Base-by-base conservation (phyloP, 2,329 filamentous ascomycete genomes). In the Botrytis elliptica region DNA sequence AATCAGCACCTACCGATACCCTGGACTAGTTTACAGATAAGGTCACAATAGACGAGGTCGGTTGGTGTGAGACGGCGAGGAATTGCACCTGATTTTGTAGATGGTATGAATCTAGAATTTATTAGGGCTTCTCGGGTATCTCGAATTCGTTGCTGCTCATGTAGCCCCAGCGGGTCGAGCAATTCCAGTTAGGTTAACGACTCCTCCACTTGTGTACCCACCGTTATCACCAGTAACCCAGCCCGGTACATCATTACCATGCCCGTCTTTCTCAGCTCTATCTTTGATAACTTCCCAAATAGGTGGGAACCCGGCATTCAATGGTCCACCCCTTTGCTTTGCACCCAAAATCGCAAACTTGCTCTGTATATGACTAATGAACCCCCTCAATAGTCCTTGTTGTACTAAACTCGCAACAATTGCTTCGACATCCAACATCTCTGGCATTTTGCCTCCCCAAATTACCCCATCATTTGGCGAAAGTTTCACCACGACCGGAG, bases 321-420 rank as follows among this genome's bases (percentile, higher is more conserved):
- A 82, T 0, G 91, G 87, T 38, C 89, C 87, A 7, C 88, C 88
- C 76, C 87, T 88, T 74, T 87, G 87, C 84, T 91, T 92, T 38
- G 92, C 90, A 4, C 95, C 94, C 70, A 92, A 89, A 62, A 98
- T 93, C 20, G 94, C 94, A 79, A 98, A 94, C 67, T 92, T 90
- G 62, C 88, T 88, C 79, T 91, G 90, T 40, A 88, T 88, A 79
- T 97, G 93, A 25, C 92, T 93, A 42, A 98, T 88, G 79, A 95
- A 98, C 2, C 95, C 95, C 77, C 91, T 90, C 80, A 98, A 86
- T 38, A 97, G 85, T 0, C 92, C 93, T 82, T 97, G 93, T 68
- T 92, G 89, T 33, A 97, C 88, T 20, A 98, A 87, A 18, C 91
- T 91, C 0, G 92, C 89, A 20, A 97, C 87, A 67, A 93, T 90